phyloP scores from a whole-genome alignment of 2,329 filamentous ascomycete genomes.

The Paecilomyces sp. region DNA sequence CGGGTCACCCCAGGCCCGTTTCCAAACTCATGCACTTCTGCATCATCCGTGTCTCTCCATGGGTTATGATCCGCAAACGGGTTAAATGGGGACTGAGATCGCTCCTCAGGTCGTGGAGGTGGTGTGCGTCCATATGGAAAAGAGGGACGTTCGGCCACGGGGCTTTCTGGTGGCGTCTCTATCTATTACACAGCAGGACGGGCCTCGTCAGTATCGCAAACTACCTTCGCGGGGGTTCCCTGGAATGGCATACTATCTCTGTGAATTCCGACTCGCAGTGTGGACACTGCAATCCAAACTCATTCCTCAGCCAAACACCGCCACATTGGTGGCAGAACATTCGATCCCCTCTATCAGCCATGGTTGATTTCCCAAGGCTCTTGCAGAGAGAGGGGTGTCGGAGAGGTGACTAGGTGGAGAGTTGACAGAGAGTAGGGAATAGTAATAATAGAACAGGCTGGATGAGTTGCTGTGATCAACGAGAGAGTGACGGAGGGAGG shows the following conservation, averaged over 20 bases:
- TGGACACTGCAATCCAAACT: constrained; percentile 65
- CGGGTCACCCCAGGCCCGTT: constrained; percentile 22
- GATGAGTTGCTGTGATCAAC: background rate
- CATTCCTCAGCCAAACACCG: constrained; percentile 71
- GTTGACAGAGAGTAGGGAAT: constrained; percentile 3
- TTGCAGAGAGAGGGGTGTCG: background rate
- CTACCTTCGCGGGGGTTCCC: constrained; percentile 3
- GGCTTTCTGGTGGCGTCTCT: constrained; percentile 24
- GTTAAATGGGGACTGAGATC: constrained; percentile 15
- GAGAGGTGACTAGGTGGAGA: constrained; percentile 1
- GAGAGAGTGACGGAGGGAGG: background rate
- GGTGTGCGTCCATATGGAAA: constrained; percentile 19
- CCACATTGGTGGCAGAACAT: constrained; percentile 80
- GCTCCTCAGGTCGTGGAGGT: constrained; percentile 16
- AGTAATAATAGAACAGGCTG: background rate
- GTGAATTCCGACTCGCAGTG: constrained; percentile 70
- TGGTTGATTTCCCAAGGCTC: constrained; percentile 8
- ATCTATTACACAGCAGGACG: constrained; percentile 13
- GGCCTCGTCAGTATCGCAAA: constrained; percentile 1
- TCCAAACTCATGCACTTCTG: constrained; percentile 26
- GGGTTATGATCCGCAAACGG: constrained; percentile 41
- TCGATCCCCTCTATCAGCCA: constrained; percentile 50
- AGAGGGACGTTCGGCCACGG: constrained; percentile 7
- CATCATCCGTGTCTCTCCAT: constrained; percentile 40
- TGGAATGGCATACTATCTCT: constrained; percentile 64